These are phyloP conservation scores for Singerocomus inundabilis DNA, from an alignment of 1,284 basidiomycete species.

Conservation along the genomic window DNA sequence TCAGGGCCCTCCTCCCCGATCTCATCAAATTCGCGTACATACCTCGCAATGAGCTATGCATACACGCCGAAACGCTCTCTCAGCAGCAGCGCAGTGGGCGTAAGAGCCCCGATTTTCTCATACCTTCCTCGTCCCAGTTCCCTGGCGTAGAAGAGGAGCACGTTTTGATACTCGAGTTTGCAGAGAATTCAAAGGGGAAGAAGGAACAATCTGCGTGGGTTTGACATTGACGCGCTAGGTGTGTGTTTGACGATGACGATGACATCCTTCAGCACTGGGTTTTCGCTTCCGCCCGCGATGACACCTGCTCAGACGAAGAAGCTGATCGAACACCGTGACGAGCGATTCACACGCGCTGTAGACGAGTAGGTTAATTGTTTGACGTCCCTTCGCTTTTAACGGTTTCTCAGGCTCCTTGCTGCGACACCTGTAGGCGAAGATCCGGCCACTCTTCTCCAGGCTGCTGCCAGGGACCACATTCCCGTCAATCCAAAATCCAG, in stretches of 20 bases:
- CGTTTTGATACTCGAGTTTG: slow-evolving; percentile 73
- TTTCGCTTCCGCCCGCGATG: slow-evolving; percentile 48
- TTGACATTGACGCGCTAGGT: not conserved
- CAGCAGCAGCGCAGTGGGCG: slow-evolving; percentile 23
- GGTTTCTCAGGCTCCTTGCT: slow-evolving; percentile 51
- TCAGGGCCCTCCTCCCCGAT: slow-evolving; percentile 77
- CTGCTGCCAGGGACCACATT: slow-evolving; percentile 66
- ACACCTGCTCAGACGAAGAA: slow-evolving; percentile 63
- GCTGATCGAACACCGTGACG: slow-evolving; percentile 72
- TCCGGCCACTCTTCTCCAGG: slow-evolving; percentile 59
- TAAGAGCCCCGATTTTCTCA: slow-evolving; percentile 43
- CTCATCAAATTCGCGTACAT: slow-evolving; percentile 84
- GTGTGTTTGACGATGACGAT: slow-evolving; percentile 6
- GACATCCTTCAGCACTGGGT: slow-evolving; percentile 35
- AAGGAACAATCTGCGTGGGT: slow-evolving; percentile 34
- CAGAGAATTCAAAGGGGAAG: slow-evolving; percentile 52
- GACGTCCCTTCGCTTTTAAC: not conserved
- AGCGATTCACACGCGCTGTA: slow-evolving; percentile 65
- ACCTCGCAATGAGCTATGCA: slow-evolving; percentile 60
- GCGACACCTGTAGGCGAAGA: slow-evolving; percentile 58
- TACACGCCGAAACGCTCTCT: slow-evolving; percentile 45
- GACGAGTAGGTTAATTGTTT: slow-evolving; percentile 53
- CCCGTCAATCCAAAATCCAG: slow-evolving; percentile 57
- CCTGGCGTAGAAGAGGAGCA: slow-evolving; percentile 46
- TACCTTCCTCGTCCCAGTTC: slow-evolving; percentile 21